Evolutionary conservation across 345 rosid species (phyloP).

Genomic region (Boechera divaricarpa): DNA sequence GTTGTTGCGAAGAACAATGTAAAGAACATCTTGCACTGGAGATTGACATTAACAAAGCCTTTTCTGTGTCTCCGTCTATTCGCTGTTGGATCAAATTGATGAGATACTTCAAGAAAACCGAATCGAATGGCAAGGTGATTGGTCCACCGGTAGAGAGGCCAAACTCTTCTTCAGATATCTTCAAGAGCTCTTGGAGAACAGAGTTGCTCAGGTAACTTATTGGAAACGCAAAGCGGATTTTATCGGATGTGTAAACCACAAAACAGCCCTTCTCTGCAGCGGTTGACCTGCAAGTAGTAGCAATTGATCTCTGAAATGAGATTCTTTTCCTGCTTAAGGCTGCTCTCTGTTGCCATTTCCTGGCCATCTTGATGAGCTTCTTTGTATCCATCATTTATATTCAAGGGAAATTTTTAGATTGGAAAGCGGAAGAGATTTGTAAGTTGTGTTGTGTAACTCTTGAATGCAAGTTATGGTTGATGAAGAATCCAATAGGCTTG

Average conservation of each 20-base stretch:
- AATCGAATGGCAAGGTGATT: slow-evolving; percentile 44
- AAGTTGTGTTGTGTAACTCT: not conserved
- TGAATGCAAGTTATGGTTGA: not conserved
- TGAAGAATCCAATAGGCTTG: not conserved
- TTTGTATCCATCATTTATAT: slow-evolving; percentile 18
- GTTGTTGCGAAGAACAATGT: slow-evolving; percentile 9
- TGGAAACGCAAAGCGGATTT: slow-evolving; percentile 9
- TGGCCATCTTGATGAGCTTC: slow-evolving; percentile 33
- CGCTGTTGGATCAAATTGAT: slow-evolving; percentile 10
- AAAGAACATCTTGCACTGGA: slow-evolving; percentile 28
- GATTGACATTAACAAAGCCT: slow-evolving; percentile 36
- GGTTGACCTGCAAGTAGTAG: slow-evolving; percentile 5
- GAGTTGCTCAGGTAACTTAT: slow-evolving; percentile 38
- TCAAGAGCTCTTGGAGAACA: slow-evolving; percentile 47
- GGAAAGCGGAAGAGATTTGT: not conserved
- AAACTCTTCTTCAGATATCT: slow-evolving; percentile 50
- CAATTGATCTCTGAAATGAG: slow-evolving; percentile 2
- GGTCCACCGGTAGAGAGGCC: slow-evolving; percentile 41
- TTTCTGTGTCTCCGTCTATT: slow-evolving; percentile 25
- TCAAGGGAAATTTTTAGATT: not conserved
- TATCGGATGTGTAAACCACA: slow-evolving; percentile 44
- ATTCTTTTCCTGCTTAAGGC: slow-evolving; percentile 32
- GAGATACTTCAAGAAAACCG: slow-evolving; percentile 40
- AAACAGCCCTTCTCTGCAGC: slow-evolving; percentile 42
- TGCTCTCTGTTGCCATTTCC: slow-evolving; percentile 34